Percentiles rank a stretch among this genome's conserved stretches.
These are phyloP conservation scores for Entomortierella lignicola DNA, from an alignment of 192 early-diverging fungal species.

Conservation along the genomic window DNA sequence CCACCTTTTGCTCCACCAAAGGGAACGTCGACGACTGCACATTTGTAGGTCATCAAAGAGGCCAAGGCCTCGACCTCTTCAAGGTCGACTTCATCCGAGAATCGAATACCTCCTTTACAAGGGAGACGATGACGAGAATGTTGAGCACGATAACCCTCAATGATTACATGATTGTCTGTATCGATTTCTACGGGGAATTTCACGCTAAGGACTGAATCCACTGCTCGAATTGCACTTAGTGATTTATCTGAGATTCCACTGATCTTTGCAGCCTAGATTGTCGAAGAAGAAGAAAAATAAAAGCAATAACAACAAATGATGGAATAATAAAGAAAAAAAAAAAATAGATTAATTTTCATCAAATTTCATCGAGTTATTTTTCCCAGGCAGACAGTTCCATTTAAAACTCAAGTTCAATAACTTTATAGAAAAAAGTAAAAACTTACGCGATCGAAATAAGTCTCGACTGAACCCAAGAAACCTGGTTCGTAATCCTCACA, in stretches of 20 bases:
- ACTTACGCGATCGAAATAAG: constrained; percentile 71
- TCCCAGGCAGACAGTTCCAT: too few relatives aligned
- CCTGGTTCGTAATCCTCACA: constrained; percentile 74
- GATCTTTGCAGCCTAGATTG: constrained; percentile 70
- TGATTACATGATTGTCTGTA: constrained; percentile 72
- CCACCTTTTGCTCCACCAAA: constrained; percentile 86
- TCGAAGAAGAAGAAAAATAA: too few relatives aligned
- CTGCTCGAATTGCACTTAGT: constrained; percentile 76
- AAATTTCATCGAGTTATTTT: too few relatives aligned
- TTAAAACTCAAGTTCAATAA: too few relatives aligned
- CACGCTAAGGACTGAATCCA: constrained; percentile 77
- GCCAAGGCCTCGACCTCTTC: constrained; percentile 88
- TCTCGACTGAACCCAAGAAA: constrained; percentile 79
- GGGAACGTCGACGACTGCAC: constrained; percentile 87
- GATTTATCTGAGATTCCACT: constrained; percentile 69
- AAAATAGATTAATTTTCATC: too few relatives aligned
- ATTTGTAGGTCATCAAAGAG: constrained; percentile 88
- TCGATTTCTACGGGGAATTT: constrained; percentile 82
- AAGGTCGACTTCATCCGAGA: constrained; percentile 79
- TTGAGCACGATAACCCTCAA: constrained; percentile 84
- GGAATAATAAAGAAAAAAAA: too few relatives aligned
- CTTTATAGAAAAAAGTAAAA: background rate
- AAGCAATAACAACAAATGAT: too few relatives aligned
- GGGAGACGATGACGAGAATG: constrained; percentile 86
- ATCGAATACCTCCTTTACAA: constrained; percentile 87